phyloP scores from a whole-genome alignment of 2,329 filamentous ascomycete genomes.

The Phialophora macrospora region DNA sequence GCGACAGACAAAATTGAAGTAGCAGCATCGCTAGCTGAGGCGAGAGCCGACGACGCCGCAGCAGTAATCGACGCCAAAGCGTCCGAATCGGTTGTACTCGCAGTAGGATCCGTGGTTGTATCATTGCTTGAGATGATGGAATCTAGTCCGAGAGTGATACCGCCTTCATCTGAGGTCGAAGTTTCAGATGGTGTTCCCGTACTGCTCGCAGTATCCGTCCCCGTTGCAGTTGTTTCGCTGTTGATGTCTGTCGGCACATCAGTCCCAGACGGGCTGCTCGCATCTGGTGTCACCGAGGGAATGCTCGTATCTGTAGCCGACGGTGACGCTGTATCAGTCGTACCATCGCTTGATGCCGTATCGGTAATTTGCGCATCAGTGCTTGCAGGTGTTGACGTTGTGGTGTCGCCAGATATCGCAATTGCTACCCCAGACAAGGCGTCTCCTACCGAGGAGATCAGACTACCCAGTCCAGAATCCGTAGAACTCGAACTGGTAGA shows the following conservation, averaged over 20 bases:
- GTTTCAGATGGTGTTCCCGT: slow-evolving; percentile 17
- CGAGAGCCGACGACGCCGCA: slow-evolving; percentile 24
- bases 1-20: slow-evolving; percentile 32
- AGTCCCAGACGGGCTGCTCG: slow-evolving; percentile 11
- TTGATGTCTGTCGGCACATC: slow-evolving; percentile 11
- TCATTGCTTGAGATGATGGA: slow-evolving; percentile 25
- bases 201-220: slow-evolving; percentile 18
- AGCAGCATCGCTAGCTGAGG: slow-evolving; percentile 31
- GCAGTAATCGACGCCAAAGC: slow-evolving; percentile 17
- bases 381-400: slow-evolving; percentile 22
- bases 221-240: slow-evolving; percentile 24
- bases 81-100: slow-evolving; percentile 30
- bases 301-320: slow-evolving; percentile 14
- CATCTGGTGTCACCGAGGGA: background rate
- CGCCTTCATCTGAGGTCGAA: slow-evolving; percentile 9
- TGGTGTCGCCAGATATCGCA: slow-evolving; percentile 20
- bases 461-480: slow-evolving; percentile 25
- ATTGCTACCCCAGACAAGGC: slow-evolving; percentile 31
- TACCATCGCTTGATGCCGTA: background rate
- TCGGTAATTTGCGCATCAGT: slow-evolving; percentile 21
- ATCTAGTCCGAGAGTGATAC: slow-evolving; percentile 29
- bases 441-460: slow-evolving; percentile 27
- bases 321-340: slow-evolving; percentile 8
- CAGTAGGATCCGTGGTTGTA: slow-evolving; percentile 33
- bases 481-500: slow-evolving; percentile 20